phyloP scores from a whole-genome alignment of 495 filamentous ascomycete species.

The Trichoderma parareesei region DNA sequence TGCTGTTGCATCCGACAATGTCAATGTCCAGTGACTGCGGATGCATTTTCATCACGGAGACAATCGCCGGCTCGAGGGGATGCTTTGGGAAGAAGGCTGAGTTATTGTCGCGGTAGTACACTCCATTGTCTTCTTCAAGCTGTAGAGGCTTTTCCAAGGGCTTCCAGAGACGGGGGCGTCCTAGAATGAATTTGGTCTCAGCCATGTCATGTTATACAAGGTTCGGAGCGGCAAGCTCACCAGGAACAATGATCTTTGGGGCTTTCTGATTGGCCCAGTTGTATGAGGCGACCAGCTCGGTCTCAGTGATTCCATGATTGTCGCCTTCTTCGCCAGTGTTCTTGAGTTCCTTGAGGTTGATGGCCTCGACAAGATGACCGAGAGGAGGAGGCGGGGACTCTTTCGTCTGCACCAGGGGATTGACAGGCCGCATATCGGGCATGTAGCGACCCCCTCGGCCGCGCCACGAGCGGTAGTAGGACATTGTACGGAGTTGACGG shows the following conservation, averaged over 20 bases:
- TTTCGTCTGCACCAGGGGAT: neutral
- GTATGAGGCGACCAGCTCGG: slow-evolving; percentile 16
- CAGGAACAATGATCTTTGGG: slow-evolving; percentile 19
- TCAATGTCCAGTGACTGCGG: slow-evolving; percentile 37
- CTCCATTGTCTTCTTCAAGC: slow-evolving; percentile 43
- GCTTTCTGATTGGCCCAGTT: slow-evolving; percentile 17
- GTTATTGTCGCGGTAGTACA: slow-evolving; percentile 55
- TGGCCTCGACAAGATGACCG: neutral
- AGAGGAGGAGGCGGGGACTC: neutral
- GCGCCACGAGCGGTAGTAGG: neutral
- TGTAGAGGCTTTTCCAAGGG: slow-evolving; percentile 30
- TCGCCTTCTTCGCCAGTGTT: neutral
- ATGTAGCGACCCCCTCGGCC: neutral
- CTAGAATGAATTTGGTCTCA: slow-evolving; percentile 24
- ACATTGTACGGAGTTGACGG: neutral
- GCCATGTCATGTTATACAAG: neutral
- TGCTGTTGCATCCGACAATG: slow-evolving; percentile 54
- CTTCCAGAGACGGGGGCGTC: slow-evolving; percentile 51
- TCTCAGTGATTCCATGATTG: slow-evolving; percentile 10
- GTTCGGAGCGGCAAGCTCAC: slow-evolving; percentile 6
- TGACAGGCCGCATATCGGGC: neutral
- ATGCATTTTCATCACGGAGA: slow-evolving; percentile 21
- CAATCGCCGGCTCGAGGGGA: slow-evolving; percentile 52
- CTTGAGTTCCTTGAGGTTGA: neutral
- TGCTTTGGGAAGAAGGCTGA: slow-evolving; percentile 47